Percentiles rank a stretch among this genome's conserved stretches.
phyloP scores from a whole-genome alignment of 805 yeast genomes.

The Wickerhamomyces chaumierensis region DNA sequence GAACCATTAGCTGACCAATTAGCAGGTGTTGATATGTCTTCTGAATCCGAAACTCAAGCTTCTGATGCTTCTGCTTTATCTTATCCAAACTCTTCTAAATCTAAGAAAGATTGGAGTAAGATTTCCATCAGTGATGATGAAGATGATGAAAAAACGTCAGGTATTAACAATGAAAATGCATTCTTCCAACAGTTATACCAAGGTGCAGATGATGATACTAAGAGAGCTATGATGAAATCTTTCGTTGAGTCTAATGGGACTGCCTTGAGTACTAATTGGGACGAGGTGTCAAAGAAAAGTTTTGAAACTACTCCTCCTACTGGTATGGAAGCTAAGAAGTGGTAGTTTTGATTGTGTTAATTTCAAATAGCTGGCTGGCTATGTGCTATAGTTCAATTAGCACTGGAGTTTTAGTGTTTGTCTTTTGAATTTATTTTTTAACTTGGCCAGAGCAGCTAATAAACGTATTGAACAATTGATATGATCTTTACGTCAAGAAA shows the following conservation, averaged over 20 bases:
- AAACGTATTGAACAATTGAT: no score
- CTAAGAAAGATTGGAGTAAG: conserved; percentile 60
- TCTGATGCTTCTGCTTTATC: not conserved
- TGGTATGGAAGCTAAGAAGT: conserved; percentile 14
- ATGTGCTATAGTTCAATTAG: no score
- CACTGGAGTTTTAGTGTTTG: no score
- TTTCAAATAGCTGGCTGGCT: no score
- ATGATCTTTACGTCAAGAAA: no score
- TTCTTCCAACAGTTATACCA: conserved; percentile 70
- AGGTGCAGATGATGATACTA: conserved; percentile 78
- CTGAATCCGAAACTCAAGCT: not conserved
- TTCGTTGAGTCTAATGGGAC: conserved; percentile 92
- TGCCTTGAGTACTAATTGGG: conserved; percentile 88
- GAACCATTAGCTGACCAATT: conserved; percentile 5
- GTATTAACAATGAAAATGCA: conserved; percentile 44
- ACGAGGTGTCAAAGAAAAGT: conserved; percentile 55
- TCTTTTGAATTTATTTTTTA: no score
- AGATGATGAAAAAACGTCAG: conserved; percentile 33
- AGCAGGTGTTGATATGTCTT: not conserved
- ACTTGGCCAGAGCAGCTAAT: no score
- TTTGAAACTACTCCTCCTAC: conserved; percentile 26
- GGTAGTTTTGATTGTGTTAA: conserved; percentile 9
- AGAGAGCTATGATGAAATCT: conserved; percentile 94
- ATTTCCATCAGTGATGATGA: conserved; percentile 34
- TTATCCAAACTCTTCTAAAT: conserved; percentile 59